Evolutionary conservation across 2,329 filamentous ascomycete genomes (phyloP), one percentile per base, ranked within the genome.

Genomic region (Aspergillus tanneri): DNA sequence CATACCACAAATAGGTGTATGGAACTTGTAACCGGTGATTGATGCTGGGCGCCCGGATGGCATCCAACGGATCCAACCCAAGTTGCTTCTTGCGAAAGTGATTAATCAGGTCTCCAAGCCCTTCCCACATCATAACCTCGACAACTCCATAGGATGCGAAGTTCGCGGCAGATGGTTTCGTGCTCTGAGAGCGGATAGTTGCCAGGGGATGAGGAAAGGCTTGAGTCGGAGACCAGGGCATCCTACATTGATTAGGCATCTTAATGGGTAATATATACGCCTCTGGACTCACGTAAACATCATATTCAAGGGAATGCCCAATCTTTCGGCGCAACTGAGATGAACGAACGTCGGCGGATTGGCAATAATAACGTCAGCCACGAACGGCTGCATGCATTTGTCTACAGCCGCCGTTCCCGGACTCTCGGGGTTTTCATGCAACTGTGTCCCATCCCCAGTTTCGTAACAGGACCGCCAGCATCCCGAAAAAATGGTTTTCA

Each of bases 51-150:
- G 40, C 40, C 18, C 25, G 8, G 4, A 37, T 38, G 12, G 35
- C 32, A n/a, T 23, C n/a, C 10, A 40, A 21, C 3, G 23, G 43
- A 14, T 32, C 34, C 14, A 40, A n/a, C 4, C 35, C 43, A 2
- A 46, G 25, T 11, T 10, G 16, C 14, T 39, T 32, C 11, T 25
- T 16, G 19, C 43, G 35, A 19, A 46, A 46, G 12, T n/a, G 25
- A 22, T 46, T 46, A 16, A 46, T 30, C 16, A 46, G 10, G n/a
- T 46, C 43, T 8, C 43, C 43, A 3, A 46, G 43, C 4, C 43
- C 44, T 25, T 41, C 25, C 44, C 44, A 46, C 10, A 22, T 34
- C 11, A 46, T 8, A 4, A 46, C 12, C 18, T 46, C 43, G 5
- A 46, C 36, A 3, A 46, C 8, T 7, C 22, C 19, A 28, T 46